Evolutionary conservation across 2,329 filamentous ascomycete genomes (phyloP), one percentile per base, ranked within the genome.

Genomic region (Fusarium verrucosum): DNA sequence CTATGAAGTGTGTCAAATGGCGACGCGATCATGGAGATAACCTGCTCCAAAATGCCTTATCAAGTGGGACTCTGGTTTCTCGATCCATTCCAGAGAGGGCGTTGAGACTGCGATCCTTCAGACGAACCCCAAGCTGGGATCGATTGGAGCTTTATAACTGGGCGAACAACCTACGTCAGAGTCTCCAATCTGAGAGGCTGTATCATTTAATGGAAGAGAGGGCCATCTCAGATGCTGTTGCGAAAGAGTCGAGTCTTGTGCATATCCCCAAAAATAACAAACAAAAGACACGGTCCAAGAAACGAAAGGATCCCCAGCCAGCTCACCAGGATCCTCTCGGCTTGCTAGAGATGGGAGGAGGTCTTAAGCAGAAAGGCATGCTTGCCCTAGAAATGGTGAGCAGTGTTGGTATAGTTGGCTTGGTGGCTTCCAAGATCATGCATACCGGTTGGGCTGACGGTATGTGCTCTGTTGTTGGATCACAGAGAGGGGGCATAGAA

Each of bases 1-100:
- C 92, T 2, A 89, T 89, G 73, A 97, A 97, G 74, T 89, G 92
- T 63, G 77, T 96, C 13, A 81, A 86, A 46, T 95, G 91, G 89
- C 84, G 88, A 50, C 81, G 79, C 14, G 66, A 69, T n/a, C 70
- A 73, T 42, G 59, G 66, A 1, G 54, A 66, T 16, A 59, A 58
- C 10, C 37, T 61, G 8, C 46, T 71, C 16, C 66, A 65, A 41
- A 62, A 44, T 20, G 53, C 68, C n/a, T 45, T 68, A 11, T 69
- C 69, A 10, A 58, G 40, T 14, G 64, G 58, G 20, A 51, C 50
- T 11, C 44, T 65, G 52, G 45, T 60, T 10, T 56, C 56, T 47
- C 62, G 55, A n/a, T 56, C 37, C 13, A 52, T 68, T 36, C 67
- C 65, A 14, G 60, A 56, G 14, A 62, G 58, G 16, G 50, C 68